phyloP scores from a whole-genome alignment of 148 eudicot genomes.

The Nepenthes mirabilis region DNA sequence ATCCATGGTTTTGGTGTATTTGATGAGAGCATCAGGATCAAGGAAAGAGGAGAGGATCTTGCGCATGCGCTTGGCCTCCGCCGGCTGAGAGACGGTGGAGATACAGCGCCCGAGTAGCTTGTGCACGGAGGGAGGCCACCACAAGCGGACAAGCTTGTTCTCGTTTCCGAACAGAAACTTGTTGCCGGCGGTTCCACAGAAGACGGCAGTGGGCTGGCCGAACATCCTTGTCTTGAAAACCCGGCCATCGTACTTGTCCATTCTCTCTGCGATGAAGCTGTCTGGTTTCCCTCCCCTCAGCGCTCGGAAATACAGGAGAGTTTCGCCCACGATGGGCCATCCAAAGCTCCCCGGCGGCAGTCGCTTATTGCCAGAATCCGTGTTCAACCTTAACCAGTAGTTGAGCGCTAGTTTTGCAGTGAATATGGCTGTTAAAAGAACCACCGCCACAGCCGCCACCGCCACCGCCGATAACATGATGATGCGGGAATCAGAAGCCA shows the following conservation, averaged over 20 bases:
- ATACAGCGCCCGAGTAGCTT: conserved; percentile 23
- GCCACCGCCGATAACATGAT: no score
- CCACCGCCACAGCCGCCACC: no score
- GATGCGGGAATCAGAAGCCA: no score
- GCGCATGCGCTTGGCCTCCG: conserved; percentile 22
- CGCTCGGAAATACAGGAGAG: conserved; percentile 12
- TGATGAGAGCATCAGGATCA: conserved; percentile 21
- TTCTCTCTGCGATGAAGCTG: conserved; percentile 19
- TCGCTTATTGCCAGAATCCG: neutral
- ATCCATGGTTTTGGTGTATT: conserved; percentile 23
- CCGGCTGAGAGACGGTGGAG: conserved; percentile 1
- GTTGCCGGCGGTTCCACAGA: conserved; percentile 25
- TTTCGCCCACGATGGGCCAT: conserved; percentile 38
- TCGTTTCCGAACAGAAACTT: conserved; percentile 43
- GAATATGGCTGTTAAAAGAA: no score
- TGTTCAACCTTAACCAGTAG: neutral
- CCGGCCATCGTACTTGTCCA: conserved; percentile 9
- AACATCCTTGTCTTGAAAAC: conserved; percentile 28
- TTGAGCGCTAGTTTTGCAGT: neutral
- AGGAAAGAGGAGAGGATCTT: conserved; percentile 19
- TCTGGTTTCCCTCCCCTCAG: conserved; percentile 23
- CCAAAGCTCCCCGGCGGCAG: conserved; percentile 35
- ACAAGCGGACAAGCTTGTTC: conserved; percentile 23
- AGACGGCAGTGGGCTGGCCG: conserved; percentile 20
- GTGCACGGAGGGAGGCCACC: conserved; percentile 37